phyloP scores from a whole-genome alignment of 2,329 filamentous ascomycete genomes.

The Elsinoe fawcettii region DNA sequence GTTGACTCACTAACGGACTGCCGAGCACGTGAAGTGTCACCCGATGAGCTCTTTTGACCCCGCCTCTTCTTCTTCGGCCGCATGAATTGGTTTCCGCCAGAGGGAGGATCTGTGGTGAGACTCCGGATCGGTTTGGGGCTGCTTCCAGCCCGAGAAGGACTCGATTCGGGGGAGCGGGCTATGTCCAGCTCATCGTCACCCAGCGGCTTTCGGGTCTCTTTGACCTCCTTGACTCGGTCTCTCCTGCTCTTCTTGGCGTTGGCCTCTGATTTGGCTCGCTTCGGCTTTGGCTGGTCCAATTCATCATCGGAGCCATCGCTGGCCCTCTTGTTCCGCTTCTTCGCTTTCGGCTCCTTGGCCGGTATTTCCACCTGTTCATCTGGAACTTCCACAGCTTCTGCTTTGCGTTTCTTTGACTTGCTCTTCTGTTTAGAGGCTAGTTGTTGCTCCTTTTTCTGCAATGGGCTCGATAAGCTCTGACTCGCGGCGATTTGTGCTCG shows the following conservation, averaged over 20 bases:
- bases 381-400: not conserved
- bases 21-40: not conserved
- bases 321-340: not conserved
- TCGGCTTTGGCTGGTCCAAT: not conserved
- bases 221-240: not conserved
- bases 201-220: not conserved
- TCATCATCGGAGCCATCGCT: not conserved
- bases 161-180: not conserved
- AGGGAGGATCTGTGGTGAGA: not conserved
- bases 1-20: not conserved
- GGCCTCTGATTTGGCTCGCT: conserved; percentile 11
- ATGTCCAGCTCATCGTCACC: not conserved
- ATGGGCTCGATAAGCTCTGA: not conserved
- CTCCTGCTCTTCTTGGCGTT: conserved; percentile 15
- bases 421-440: not conserved
- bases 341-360: not conserved
- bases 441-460: not conserved
- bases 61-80: conserved; percentile 8
- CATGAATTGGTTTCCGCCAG: not conserved
- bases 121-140: not conserved
- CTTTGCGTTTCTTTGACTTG: not conserved
- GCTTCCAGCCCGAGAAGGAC: not conserved
- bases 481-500: not conserved
- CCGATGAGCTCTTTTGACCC: not conserved
- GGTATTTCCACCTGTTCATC: not conserved